Evolutionary conservation across 805 yeast species (phyloP).

Genomic region (Hanseniaspora lindneri): DNA sequence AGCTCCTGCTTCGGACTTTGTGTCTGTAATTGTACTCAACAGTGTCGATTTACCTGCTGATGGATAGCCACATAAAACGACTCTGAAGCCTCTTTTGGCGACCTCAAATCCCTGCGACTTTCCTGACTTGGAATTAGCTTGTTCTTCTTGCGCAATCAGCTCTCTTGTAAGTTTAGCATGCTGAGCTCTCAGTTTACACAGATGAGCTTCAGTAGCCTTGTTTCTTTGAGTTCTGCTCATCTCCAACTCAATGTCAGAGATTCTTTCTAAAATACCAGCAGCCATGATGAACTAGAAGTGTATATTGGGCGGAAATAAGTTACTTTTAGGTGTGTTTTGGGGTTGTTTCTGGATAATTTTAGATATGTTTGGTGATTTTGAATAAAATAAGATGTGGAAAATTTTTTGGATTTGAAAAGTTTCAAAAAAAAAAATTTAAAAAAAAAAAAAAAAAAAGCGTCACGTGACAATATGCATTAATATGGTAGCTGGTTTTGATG

Average conservation of each 20-base stretch:
- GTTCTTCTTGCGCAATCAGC: slow-evolving; percentile 68
- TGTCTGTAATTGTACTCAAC: slow-evolving; percentile 77
- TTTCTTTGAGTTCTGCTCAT: slow-evolving; percentile 91
- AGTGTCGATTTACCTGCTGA: slow-evolving; percentile 95
- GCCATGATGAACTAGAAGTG: slow-evolving; percentile 12
- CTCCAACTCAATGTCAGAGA: slow-evolving; percentile 82
- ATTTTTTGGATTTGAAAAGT: too few species aligned
- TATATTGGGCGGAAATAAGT: too few species aligned
- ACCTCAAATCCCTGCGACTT: slow-evolving; percentile 84
- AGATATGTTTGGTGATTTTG: too few species aligned
- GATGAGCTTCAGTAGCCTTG: slow-evolving; percentile 94
- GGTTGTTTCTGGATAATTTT: too few species aligned
- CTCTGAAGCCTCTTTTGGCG: slow-evolving; percentile 88
- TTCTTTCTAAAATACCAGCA: slow-evolving; percentile 48
- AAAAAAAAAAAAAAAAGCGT: too few species aligned
- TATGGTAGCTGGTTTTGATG: too few species aligned
- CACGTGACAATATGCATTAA: too few species aligned
- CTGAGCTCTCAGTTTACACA: slow-evolving; percentile 88
- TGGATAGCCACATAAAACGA: slow-evolving; percentile 90
- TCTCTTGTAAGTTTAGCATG: slow-evolving; percentile 86
- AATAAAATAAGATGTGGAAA: too few species aligned
- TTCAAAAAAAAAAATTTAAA: too few species aligned
- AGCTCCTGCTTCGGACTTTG: slow-evolving; percentile 88
- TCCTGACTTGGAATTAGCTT: slow-evolving; percentile 47
- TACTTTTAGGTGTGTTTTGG: too few species aligned